Conservation (phyloP, 495 filamentous ascomycete species). For the Neurospora sp. region DNA sequence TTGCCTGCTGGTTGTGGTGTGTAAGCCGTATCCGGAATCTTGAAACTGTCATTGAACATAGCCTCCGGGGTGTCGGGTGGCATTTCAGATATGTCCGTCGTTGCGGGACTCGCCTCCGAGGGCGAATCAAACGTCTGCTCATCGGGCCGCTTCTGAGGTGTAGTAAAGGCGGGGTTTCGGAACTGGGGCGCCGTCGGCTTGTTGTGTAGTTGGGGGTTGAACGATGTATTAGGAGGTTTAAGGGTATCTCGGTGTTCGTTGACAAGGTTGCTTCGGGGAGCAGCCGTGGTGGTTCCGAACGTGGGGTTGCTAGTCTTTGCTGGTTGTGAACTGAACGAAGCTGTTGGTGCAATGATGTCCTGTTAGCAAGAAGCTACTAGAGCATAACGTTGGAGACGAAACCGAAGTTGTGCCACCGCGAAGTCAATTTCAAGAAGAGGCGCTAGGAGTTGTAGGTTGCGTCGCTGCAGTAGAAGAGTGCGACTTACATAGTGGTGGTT, state of each 20-base stretch:
- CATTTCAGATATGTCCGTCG: slow-evolving; percentile 54
- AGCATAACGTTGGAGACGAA: neutral
- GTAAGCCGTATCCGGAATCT: slow-evolving; percentile 19
- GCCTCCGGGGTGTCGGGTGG: slow-evolving; percentile 35
- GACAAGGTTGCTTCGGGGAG: neutral
- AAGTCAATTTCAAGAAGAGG: neutral
- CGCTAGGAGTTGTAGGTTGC: neutral
- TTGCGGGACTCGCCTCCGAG: slow-evolving; percentile 70
- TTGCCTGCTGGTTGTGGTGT: slow-evolving; percentile 28
- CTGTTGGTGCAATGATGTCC: neutral
- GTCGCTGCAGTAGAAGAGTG: neutral
- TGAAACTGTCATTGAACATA: slow-evolving; percentile 19
- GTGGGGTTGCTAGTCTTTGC: neutral
- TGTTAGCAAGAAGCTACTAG: neutral
- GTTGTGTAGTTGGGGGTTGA: slow-evolving; percentile 24
- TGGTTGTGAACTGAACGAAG: neutral
- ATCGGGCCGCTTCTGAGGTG: slow-evolving; percentile 61
- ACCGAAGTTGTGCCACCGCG: neutral
- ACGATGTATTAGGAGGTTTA: slow-evolving; percentile 21
- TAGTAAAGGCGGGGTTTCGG: slow-evolving; percentile 64
- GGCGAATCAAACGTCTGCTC: slow-evolving; percentile 55
- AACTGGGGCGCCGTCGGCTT: slow-evolving; percentile 40
- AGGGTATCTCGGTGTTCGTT: neutral
- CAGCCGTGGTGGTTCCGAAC: neutral
- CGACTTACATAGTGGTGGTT: slow-evolving; percentile 15